phyloP scores from a whole-genome alignment of 1,284 basidiomycete genomes.

The Cutaneotrichosporon mucoides region DNA sequence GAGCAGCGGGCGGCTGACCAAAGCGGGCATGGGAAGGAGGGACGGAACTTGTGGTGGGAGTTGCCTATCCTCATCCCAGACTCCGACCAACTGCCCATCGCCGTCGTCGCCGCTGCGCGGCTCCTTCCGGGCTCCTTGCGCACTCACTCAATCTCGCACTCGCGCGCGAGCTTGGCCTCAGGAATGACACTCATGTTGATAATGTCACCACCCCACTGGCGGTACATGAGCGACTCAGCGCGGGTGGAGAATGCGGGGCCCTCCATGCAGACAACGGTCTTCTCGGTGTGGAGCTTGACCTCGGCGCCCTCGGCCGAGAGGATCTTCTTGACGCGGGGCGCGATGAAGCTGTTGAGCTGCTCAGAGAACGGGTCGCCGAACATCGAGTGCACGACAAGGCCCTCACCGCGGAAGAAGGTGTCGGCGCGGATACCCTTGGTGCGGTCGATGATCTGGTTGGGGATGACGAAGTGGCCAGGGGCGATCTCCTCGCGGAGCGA shows the following conservation, averaged over 20 bases:
- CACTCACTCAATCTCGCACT: conserved; percentile 82
- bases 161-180: conserved; percentile 90
- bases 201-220: conserved; percentile 85
- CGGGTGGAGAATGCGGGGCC: conserved; percentile 69
- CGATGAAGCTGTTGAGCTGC: conserved; percentile 66
- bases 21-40: too few species aligned
- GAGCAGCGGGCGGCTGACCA: too few species aligned
- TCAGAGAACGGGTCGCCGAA: conserved; percentile 87
- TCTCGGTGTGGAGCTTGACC: conserved; percentile 68
- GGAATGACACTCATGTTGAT: conserved; percentile 95
- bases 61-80: too few species aligned
- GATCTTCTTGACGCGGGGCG: conserved; percentile 60
- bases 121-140: too few species aligned
- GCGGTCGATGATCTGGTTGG: conserved; percentile 91
- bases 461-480: conserved; percentile 86
- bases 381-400: conserved; percentile 83
- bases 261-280: conserved; percentile 94
- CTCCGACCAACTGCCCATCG: too few species aligned
- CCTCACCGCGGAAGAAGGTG: conserved; percentile 79
- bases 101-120: too few species aligned
- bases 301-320: conserved; percentile 53
- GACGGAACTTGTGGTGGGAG: too few species aligned
- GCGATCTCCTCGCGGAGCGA: conserved; percentile 90
- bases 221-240: conserved; percentile 93
- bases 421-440: conserved; percentile 85